Percentiles rank a stretch among this genome's conserved stretches.
Evolutionary conservation across 164 flowering plant species (phyloP).

Genomic region (Magnolia changhungtana): DNA sequence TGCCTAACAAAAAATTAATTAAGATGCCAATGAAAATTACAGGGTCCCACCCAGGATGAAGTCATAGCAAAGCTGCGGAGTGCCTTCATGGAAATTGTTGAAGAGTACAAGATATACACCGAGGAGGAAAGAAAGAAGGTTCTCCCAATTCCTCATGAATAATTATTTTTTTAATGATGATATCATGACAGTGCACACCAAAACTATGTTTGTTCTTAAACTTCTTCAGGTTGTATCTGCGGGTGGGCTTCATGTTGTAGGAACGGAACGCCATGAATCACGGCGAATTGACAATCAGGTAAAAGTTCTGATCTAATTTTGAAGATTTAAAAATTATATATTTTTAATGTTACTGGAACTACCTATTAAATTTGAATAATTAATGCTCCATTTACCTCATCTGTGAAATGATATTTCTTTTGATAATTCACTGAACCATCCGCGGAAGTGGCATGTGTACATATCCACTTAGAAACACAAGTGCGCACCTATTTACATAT

Average conservation of each 20-base stretch:
- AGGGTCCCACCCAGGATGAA: slow-evolving; percentile 90
- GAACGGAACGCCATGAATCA: slow-evolving; percentile 98
- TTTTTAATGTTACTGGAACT: not conserved
- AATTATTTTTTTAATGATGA: slow-evolving; percentile 4
- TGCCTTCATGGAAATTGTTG: slow-evolving; percentile 62
- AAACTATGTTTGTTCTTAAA: slow-evolving; percentile 10
- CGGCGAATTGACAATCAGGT: slow-evolving; percentile 99
- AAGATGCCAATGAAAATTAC: slow-evolving; percentile 10
- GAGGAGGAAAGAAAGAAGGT: slow-evolving; percentile 91
- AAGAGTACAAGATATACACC: slow-evolving; percentile 74
- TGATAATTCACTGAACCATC: slow-evolving; percentile 4
- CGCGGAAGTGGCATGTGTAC: not conserved
- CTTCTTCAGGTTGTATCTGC: slow-evolving; percentile 71
- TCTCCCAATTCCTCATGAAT: not conserved
- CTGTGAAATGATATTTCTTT: not conserved
- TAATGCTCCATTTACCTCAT: not conserved
- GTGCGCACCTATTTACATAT: not conserved
- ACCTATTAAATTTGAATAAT: not conserved
- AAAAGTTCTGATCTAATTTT: not conserved
- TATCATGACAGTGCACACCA: not conserved
- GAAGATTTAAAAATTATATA: too few relatives aligned
- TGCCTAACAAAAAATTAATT: not conserved
- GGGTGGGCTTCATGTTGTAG: slow-evolving; percentile 98
- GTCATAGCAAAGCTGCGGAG: slow-evolving; percentile 73
- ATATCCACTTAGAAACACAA: not conserved